Conservation (phyloP, 2,329 filamentous ascomycete species). For the Diplocarpon rosae region DNA sequence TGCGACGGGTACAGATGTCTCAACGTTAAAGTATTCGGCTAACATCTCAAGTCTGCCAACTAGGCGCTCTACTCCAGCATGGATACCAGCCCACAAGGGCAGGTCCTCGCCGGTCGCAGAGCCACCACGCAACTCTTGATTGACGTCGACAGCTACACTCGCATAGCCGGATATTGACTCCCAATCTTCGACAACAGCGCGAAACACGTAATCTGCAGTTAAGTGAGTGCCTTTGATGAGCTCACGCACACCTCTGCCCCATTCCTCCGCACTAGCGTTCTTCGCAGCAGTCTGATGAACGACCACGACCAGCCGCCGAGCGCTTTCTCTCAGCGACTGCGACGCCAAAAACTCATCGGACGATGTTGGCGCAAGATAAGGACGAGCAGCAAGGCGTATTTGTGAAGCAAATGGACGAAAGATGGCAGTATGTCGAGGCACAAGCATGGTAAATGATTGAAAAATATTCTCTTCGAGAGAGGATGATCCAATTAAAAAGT, state of each 20-base stretch:
- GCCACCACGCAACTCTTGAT: constrained; percentile 38
- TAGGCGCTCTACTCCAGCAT: constrained; percentile 60
- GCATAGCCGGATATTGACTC: constrained; percentile 49
- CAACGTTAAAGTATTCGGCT: constrained; percentile 47
- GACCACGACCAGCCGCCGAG: constrained; percentile 56
- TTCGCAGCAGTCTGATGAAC: constrained; percentile 75
- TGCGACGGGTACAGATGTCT: constrained; percentile 54
- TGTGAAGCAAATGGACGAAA: constrained; percentile 67
- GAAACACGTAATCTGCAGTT: constrained; percentile 66
- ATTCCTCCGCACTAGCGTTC: constrained; percentile 65
- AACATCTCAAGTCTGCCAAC: constrained; percentile 55
- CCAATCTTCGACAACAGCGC: constrained; percentile 73
- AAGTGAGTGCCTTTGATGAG: constrained; percentile 55
- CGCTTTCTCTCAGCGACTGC: constrained; percentile 40
- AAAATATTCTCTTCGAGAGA: constrained; percentile 56
- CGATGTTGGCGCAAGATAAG: constrained; percentile 53
- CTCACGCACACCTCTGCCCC: constrained; percentile 54
- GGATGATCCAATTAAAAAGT: constrained; percentile 31
- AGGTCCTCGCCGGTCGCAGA: constrained; percentile 39
- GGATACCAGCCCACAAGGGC: constrained; percentile 64
- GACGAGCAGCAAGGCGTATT: constrained; percentile 48
- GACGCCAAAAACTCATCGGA: constrained; percentile 40
- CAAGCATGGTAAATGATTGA: constrained; percentile 57
- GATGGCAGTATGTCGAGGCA: constrained; percentile 74
- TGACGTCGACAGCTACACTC: constrained; percentile 33